These are phyloP conservation scores for Penicillium antarcticum DNA, from an alignment of 495 filamentous ascomycete genomes.

Conservation along the genomic window DNA sequence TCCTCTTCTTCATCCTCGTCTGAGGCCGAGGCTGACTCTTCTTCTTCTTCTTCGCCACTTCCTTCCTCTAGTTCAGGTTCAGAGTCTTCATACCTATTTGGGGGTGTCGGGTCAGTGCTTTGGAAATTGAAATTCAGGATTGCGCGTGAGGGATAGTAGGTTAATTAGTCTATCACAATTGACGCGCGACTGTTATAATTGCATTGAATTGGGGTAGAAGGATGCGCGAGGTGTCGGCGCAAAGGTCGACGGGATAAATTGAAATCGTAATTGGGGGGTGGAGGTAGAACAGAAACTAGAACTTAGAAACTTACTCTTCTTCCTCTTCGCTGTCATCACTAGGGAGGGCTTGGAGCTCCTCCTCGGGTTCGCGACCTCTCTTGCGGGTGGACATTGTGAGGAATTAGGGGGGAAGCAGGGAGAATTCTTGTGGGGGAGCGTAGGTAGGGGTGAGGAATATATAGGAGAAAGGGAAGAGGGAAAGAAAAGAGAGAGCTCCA, in stretches of 20 bases:
- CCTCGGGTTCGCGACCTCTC: constrained; percentile 61
- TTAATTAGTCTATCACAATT: not conserved
- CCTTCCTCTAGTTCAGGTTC: constrained; percentile 34
- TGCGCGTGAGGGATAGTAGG: not conserved
- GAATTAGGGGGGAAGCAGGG: constrained; percentile 1
- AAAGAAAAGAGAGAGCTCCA: constrained; percentile 10
- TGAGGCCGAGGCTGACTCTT: constrained; percentile 29
- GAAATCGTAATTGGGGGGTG: constrained; percentile 6
- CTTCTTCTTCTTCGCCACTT: constrained; percentile 40
- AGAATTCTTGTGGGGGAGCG: not conserved
- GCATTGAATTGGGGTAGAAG: not conserved
- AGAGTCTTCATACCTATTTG: constrained; percentile 49
- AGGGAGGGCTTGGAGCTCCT: constrained; percentile 59
- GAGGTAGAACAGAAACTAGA: not conserved
- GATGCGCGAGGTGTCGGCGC: not conserved
- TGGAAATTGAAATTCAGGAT: not conserved
- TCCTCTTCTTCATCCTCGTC: constrained; percentile 18
- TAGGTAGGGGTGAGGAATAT: constrained; percentile 1
- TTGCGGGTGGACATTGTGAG: constrained; percentile 58
- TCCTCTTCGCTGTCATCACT: constrained; percentile 61
- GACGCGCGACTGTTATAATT: not conserved
- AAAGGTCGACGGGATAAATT: not conserved
- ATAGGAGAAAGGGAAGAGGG: constrained; percentile 6
- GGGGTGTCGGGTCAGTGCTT: constrained; percentile 11
- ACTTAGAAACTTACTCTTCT: constrained; percentile 53